These are phyloP conservation scores for Dryadomyces quercivorus DNA, from an alignment of 2,329 filamentous ascomycete genomes.

Conservation along the genomic window DNA sequence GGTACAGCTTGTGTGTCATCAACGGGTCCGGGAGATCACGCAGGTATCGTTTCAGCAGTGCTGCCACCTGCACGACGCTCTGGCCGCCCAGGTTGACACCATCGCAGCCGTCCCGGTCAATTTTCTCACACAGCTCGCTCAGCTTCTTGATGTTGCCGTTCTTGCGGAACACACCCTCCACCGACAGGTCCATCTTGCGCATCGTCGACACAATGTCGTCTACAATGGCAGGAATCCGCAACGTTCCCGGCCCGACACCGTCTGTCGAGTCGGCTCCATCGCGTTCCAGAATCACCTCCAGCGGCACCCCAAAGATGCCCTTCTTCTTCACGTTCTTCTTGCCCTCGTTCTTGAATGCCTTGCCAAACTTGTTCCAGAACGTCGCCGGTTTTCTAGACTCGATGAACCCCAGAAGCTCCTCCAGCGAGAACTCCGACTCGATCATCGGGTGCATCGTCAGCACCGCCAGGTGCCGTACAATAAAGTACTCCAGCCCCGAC, in stretches of 20 bases:
- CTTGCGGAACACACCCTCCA: slow-evolving; percentile 97
- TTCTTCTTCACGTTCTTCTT: slow-evolving; percentile 75
- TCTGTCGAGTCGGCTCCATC: slow-evolving; percentile 97
- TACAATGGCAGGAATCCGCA: slow-evolving; percentile 87
- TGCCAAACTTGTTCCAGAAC: slow-evolving; percentile 97
- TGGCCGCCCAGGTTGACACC: slow-evolving; percentile 78
- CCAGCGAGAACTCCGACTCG: slow-evolving; percentile 81
- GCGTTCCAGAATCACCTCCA: slow-evolving; percentile 81
- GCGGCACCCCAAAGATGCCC: slow-evolving; percentile 79
- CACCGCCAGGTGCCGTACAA: slow-evolving; percentile 88
- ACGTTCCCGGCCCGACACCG: slow-evolving; percentile 80
- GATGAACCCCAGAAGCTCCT: slow-evolving; percentile 84
- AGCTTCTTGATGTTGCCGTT: slow-evolving; percentile 96
- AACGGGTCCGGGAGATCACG: slow-evolving; percentile 89
- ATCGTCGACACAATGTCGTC: slow-evolving; percentile 90
- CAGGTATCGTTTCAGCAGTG: slow-evolving; percentile 87
- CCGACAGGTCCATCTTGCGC: slow-evolving; percentile 97
- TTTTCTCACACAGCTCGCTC: slow-evolving; percentile 71
- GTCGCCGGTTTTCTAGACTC: slow-evolving; percentile 80
- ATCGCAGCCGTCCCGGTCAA: slow-evolving; percentile 78
- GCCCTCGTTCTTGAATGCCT: slow-evolving; percentile 84
- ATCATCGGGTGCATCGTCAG: slow-evolving; percentile 89
- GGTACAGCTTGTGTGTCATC: slow-evolving; percentile 88
- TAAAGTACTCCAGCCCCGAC: slow-evolving; percentile 92
- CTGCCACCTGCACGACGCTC: slow-evolving; percentile 86